These are phyloP conservation scores for Fusarium penzigii DNA, from an alignment of 2,329 filamentous ascomycete genomes.

Conservation along the genomic window DNA sequence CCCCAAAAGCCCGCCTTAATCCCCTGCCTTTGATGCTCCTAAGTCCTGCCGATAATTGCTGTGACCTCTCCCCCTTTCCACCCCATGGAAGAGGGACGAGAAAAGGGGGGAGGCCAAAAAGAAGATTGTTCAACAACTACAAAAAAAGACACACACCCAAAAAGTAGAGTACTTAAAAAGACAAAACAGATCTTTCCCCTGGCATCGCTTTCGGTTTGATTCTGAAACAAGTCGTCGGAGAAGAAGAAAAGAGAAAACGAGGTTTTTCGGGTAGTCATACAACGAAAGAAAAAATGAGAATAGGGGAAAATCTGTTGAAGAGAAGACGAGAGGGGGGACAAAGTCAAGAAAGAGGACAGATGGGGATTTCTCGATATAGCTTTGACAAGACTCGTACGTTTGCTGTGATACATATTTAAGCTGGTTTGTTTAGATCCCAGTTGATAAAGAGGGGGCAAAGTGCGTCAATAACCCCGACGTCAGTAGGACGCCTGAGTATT, in stretches of 20 bases:
- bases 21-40: no score
- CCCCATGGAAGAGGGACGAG: no score
- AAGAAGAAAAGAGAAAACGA: not conserved
- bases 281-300: not conserved
- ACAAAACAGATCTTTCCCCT: not conserved
- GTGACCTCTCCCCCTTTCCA: no score
- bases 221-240: not conserved
- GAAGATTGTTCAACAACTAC: not conserved
- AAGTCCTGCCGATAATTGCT: no score
- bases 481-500: not conserved
- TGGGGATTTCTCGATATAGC: not conserved
- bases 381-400: not conserved
- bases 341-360: not conserved
- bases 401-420: not conserved
- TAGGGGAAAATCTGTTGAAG: not conserved
- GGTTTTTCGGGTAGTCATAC: not conserved
- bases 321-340: not conserved
- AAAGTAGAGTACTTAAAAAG: not conserved
- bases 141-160: not conserved
- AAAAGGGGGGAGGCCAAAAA: no score
- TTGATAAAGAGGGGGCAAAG: not conserved
- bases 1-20: no score
- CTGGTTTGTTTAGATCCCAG: not conserved
- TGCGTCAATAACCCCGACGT: not conserved
- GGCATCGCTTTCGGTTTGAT: not conserved